These are phyloP conservation scores for Dendrobium chrysotoxum DNA, from an alignment of 106 monocot species.

Conservation along the genomic window DNA sequence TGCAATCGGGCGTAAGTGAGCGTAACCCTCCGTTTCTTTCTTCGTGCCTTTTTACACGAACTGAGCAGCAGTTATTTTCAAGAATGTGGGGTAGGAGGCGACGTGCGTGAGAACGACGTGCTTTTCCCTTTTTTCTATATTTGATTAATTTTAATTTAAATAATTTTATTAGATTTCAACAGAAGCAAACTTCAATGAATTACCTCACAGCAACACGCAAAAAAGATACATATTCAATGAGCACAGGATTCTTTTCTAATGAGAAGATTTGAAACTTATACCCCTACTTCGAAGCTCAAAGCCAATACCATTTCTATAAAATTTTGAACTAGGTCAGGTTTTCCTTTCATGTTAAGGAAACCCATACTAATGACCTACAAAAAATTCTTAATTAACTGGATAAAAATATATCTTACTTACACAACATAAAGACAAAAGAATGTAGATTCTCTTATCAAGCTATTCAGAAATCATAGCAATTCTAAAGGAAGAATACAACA, in stretches of 20 bases:
- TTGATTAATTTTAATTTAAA: too few species aligned
- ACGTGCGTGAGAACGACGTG: too few species aligned
- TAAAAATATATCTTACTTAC: not conserved
- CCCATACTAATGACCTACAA: not conserved
- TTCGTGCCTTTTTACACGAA: too few species aligned
- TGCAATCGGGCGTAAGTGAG: too few species aligned
- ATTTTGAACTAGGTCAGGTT: too few species aligned
- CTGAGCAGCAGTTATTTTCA: too few species aligned
- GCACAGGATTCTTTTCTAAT: not conserved
- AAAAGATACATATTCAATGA: not conserved
- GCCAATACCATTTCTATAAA: too few species aligned
- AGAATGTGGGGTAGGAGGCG: too few species aligned
- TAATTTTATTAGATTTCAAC: too few species aligned
- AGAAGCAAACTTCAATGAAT: not conserved
- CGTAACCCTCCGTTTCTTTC: too few species aligned
- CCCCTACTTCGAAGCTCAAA: not conserved
- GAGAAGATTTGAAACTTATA: not conserved
- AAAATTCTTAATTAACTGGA: not conserved
- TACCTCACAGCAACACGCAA: not conserved
- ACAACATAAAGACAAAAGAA: not conserved
- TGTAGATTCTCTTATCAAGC: not conserved
- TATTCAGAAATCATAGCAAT: not conserved
- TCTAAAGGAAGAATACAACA: not conserved
- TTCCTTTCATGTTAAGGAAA: not conserved
- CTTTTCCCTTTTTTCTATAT: too few species aligned